These are phyloP conservation scores for Cryptococcus maquisensis DNA, from an alignment of 1,284 basidiomycete species.

Conservation along the genomic window DNA sequence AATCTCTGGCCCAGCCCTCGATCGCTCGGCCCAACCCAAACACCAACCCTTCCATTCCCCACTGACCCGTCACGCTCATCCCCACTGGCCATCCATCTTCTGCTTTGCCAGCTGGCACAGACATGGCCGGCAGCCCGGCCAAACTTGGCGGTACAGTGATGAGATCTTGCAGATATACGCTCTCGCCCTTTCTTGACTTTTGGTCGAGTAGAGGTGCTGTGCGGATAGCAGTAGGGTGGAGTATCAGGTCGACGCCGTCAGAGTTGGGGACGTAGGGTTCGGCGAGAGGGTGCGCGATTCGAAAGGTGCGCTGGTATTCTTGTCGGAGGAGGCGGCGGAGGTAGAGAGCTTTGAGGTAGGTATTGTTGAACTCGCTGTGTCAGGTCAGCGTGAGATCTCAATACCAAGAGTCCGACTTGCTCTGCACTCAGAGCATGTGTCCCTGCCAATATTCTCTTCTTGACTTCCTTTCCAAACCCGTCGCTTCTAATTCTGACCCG, in stretches of 20 bases:
- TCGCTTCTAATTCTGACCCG: conserved; percentile 57
- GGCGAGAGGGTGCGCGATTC: conserved; percentile 47
- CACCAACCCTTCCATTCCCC: conserved; percentile 74
- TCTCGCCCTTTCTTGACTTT: conserved; percentile 29
- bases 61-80: conserved; percentile 78
- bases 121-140: conserved; percentile 79
- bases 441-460: conserved; percentile 82
- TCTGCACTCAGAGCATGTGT: conserved; percentile 88
- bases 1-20: conserved; percentile 23
- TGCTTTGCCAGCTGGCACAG: conserved; percentile 59
- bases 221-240: conserved; percentile 78
- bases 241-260: conserved; percentile 62
- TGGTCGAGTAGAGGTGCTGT: conserved; percentile 61
- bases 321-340: conserved; percentile 66
- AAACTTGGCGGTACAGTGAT: conserved; percentile 88
- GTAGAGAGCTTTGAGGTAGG: conserved; percentile 85
- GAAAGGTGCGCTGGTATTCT: conserved; percentile 73
- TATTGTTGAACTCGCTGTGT: conserved; percentile 86
- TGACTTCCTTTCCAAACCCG: conserved; percentile 81
- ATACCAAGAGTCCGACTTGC: conserved; percentile 53
- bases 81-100: conserved; percentile 79
- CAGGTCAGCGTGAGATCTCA: background rate
- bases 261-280: conserved; percentile 42
- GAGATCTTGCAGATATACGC: conserved; percentile 79
- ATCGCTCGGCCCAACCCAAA: conserved; percentile 53